These are phyloP conservation scores for Chalciporus pseudorubinellus DNA, from an alignment of 768 basidiomycete species.

Conservation along the genomic window DNA sequence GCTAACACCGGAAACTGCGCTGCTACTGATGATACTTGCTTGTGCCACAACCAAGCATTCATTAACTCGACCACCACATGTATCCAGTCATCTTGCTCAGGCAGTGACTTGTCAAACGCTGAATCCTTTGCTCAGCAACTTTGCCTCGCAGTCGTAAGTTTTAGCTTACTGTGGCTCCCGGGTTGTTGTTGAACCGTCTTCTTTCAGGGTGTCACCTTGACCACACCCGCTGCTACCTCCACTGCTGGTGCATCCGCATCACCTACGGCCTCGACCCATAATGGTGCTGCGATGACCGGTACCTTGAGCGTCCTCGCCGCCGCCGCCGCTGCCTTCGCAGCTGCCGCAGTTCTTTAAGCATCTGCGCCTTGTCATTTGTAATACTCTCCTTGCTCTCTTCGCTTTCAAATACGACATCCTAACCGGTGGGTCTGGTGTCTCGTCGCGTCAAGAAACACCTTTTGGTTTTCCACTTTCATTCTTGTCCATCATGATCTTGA, in stretches of 20 bases:
- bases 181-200: background rate
- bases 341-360: constrained; percentile 14
- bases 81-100: constrained; percentile 46
- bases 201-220: constrained; percentile 54
- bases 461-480: background rate
- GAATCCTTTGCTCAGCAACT: constrained; percentile 38
- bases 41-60: constrained; percentile 52
- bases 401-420: background rate
- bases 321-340: constrained; percentile 7
- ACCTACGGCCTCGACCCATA: constrained; percentile 9
- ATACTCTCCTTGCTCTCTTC: background rate
- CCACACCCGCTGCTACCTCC: constrained; percentile 27
- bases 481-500: background rate
- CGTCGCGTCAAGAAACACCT: background rate
- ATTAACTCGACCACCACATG: constrained; percentile 46
- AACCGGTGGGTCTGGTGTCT: no score
- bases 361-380: background rate
- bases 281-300: constrained; percentile 4
- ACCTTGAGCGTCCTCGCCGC: constrained; percentile 11
- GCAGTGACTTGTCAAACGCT: constrained; percentile 45
- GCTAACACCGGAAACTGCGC: constrained; percentile 47
- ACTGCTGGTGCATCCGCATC: constrained; percentile 14
- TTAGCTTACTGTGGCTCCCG: background rate
- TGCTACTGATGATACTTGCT: constrained; percentile 51
- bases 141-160: constrained; percentile 51